Percentiles rank a stretch among this genome's conserved stretches.
Evolutionary conservation across 2,329 filamentous ascomycete genomes (phyloP).

Genomic region (Paracorniculantispora psalliotae): DNA sequence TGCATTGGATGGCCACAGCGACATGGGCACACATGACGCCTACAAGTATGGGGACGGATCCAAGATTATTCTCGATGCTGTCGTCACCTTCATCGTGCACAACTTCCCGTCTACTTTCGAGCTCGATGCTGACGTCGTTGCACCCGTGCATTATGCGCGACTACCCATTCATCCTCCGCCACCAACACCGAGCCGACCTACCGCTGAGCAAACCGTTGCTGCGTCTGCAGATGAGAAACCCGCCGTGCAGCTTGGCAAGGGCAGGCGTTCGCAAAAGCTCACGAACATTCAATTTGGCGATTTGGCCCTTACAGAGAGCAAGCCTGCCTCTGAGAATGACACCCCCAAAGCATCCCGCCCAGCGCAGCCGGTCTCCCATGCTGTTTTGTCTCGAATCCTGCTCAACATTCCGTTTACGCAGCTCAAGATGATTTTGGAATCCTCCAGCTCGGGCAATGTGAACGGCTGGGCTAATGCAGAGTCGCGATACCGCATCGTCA

Average conservation of each 20-base stretch:
- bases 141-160: slow-evolving; percentile 35
- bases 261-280: slow-evolving; percentile 46
- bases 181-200: slow-evolving; percentile 12
- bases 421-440: slow-evolving; percentile 62
- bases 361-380: slow-evolving; percentile 33
- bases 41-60: slow-evolving; percentile 51
- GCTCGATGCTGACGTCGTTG: slow-evolving; percentile 43
- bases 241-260: slow-evolving; percentile 30
- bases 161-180: slow-evolving; percentile 26
- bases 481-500: slow-evolving; percentile 44
- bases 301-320: slow-evolving; percentile 36
- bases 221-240: slow-evolving; percentile 31
- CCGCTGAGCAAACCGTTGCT: slow-evolving; percentile 15
- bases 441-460: slow-evolving; percentile 45
- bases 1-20: slow-evolving; percentile 37
- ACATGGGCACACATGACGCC: slow-evolving; percentile 35
- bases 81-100: slow-evolving; percentile 55
- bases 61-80: slow-evolving; percentile 48
- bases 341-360: slow-evolving; percentile 19
- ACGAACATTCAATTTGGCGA: slow-evolving; percentile 70
- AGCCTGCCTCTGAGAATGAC: slow-evolving; percentile 25
- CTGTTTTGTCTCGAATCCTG: slow-evolving; percentile 59
- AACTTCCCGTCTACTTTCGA: slow-evolving; percentile 57
- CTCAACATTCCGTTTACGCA: slow-evolving; percentile 65
- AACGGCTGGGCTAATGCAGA: slow-evolving; percentile 46